Evolutionary conservation across 2,329 filamentous ascomycete genomes (phyloP).

Genomic region (Xylariaceae sp.): DNA sequence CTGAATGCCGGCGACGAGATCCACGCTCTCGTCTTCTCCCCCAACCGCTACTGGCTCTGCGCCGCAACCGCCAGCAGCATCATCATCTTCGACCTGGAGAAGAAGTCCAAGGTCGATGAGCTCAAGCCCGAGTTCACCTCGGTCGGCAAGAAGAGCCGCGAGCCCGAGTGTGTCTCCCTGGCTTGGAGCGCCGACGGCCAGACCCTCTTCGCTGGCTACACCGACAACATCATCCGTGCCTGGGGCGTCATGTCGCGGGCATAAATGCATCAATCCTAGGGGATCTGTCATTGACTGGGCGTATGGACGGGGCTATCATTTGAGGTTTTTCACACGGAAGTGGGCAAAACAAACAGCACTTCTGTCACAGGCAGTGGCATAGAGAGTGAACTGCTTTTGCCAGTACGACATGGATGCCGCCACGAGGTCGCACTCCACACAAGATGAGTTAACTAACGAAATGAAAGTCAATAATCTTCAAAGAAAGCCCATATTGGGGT

Average conservation of each 20-base stretch:
- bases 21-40: constrained; percentile 99
- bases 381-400: constrained; percentile 17
- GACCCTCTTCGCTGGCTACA: constrained; percentile 99
- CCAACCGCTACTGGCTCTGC: constrained; percentile 99
- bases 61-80: constrained; percentile 95
- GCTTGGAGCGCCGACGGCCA: constrained; percentile 98
- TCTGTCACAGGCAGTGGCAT: constrained; percentile 25
- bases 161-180: constrained; percentile 96
- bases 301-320: constrained; percentile 33
- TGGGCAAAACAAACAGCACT: constrained; percentile 25
- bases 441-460: constrained; percentile 27
- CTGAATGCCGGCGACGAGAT: constrained; percentile 99
- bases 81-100: constrained; percentile 99
- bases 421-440: constrained; percentile 25
- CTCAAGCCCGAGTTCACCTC: constrained; percentile 97
- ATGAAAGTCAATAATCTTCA: constrained; percentile 22
- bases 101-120: constrained; percentile 99
- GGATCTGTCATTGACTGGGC: constrained; percentile 33
- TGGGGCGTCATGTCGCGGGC: constrained; percentile 97
- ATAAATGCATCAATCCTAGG: constrained; percentile 42
- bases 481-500: no score
- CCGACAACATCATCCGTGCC: constrained; percentile 97
- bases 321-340: constrained; percentile 27
- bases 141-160: constrained; percentile 97
- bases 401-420: constrained; percentile 22